Percentiles rank a stretch among this genome's conserved stretches.
Evolutionary conservation across 306 rosid genomes (phyloP).

Genomic region (Fragaria vesca): DNA sequence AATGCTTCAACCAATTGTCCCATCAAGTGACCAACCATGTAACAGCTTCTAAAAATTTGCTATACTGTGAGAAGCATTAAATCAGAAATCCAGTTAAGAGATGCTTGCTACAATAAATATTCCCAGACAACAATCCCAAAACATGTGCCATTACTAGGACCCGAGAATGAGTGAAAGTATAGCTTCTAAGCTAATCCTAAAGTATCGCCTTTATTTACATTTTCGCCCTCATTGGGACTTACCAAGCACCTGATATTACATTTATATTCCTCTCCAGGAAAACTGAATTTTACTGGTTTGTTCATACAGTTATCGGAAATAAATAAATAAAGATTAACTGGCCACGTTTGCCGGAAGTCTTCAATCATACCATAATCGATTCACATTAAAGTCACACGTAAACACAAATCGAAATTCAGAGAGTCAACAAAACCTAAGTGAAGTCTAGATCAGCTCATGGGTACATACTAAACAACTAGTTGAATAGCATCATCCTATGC

Average conservation of each 20-base stretch:
- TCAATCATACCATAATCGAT: background rate
- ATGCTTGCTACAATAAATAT: background rate
- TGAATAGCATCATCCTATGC: too few species aligned
- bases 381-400: background rate
- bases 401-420: background rate
- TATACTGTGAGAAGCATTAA: background rate
- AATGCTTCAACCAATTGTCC: slow-evolving; percentile 10
- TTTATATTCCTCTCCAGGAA: background rate
- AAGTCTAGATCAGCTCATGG: background rate
- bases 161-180: background rate
- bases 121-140: background rate
- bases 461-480: background rate
- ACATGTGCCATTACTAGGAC: background rate
- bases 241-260: background rate
- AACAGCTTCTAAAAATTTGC: background rate
- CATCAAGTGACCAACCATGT: background rate
- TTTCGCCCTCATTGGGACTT: background rate
- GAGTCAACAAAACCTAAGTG: background rate
- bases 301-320: background rate
- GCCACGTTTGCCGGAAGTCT: background rate
- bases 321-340: background rate
- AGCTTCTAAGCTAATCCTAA: background rate
- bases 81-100: background rate
- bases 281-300: background rate
- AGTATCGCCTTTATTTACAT: background rate